These are phyloP conservation scores for Moesziomyces parantarcticus DNA, from an alignment of 1,284 basidiomycete species.

Conservation along the genomic window DNA sequence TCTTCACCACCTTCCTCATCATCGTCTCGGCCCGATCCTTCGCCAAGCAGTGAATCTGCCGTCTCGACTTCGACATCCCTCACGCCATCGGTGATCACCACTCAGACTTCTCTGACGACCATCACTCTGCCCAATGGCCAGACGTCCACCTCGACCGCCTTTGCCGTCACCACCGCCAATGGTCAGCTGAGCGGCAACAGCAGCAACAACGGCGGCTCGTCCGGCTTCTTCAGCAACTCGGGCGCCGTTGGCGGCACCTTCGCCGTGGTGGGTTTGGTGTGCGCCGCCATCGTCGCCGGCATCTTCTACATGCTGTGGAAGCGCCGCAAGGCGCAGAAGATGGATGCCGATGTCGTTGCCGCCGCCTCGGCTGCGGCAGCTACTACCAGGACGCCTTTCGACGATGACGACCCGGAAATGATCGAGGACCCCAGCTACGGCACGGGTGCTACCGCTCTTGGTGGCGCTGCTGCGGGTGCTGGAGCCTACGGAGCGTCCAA, in stretches of 20 bases:
- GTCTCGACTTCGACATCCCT: constrained; percentile 29
- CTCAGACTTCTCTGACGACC: constrained; percentile 39
- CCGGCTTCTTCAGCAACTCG: constrained; percentile 60
- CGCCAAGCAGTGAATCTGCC: constrained; percentile 12
- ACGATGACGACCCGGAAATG: constrained; percentile 67
- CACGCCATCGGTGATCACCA: constrained; percentile 36
- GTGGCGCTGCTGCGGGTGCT: constrained; percentile 35
- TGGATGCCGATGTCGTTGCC: constrained; percentile 67
- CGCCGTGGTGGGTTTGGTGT: constrained; percentile 65
- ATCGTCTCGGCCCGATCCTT: constrained; percentile 3
- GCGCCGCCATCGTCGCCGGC: constrained; percentile 49
- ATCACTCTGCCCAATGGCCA: constrained; percentile 46
- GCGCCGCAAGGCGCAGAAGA: constrained; percentile 60
- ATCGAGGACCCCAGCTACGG: constrained; percentile 60
- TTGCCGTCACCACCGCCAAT: constrained; percentile 47
- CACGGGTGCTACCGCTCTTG: constrained; percentile 21
- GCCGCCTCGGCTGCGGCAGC: constrained; percentile 66
- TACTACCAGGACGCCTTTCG: constrained; percentile 65
- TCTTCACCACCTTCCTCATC: constrained; percentile 7
- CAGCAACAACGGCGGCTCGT: constrained; percentile 24
- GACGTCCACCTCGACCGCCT: constrained; percentile 46
- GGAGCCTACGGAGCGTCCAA: constrained; percentile 40
- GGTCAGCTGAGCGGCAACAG: constrained; percentile 30
- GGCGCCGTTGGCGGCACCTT: constrained; percentile 67
- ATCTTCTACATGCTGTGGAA: constrained; percentile 61